Evolutionary conservation across 768 basidiomycete genomes (phyloP), one percentile per base, ranked within the genome.

Genomic region (Leccinum barrowsii): DNA sequence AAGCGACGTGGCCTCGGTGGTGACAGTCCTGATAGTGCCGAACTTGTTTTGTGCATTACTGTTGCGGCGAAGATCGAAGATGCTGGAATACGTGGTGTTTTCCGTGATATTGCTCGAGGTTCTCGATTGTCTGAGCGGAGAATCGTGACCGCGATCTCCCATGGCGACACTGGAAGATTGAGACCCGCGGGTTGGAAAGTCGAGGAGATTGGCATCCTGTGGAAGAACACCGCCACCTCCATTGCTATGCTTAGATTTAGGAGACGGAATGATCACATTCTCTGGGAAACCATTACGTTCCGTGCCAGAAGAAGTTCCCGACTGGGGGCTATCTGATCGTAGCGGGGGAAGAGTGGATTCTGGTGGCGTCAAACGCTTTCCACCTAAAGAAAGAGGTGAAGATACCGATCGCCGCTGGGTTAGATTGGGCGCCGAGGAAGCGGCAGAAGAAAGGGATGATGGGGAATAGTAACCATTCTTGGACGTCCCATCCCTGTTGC

Each of bases 11-110:
- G 86, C 79, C 62, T 92, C 90, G 30, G 92, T 93, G 32, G 85
- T 90, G 59, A 86, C 77, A n/a, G 91, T 92, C 65, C 89, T 80
- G 60, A 92, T 84, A 11, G 91, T 93, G 44, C 85, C 89, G 71
- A 84, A 92, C 68, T 83, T 86, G 67, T 82, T 85, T 61, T 77
- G 76, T 46, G 73, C 76, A 57, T 72, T 73, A 52, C 73, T 76
- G 54, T 73, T 76, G 55, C 75, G 74, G 57, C 74, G 75, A 54
- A 75, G 73, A 67, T 88, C 86, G 54, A 88, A 75, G 58, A 88
- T 73, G 61, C 86, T 89, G 53, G 89, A 89, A 67, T 83, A 78
- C n/a, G 67, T 64, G 3, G 76, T 78, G 47, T 72, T 70, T 54
- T 87, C 85, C 30, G 85, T 86, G 71, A 83, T 74, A 63, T 76